Evolutionary conservation across 2,329 filamentous ascomycete species (phyloP), one percentile per base, ranked within the genome.

Genomic region (Lomentospora prolificans): DNA sequence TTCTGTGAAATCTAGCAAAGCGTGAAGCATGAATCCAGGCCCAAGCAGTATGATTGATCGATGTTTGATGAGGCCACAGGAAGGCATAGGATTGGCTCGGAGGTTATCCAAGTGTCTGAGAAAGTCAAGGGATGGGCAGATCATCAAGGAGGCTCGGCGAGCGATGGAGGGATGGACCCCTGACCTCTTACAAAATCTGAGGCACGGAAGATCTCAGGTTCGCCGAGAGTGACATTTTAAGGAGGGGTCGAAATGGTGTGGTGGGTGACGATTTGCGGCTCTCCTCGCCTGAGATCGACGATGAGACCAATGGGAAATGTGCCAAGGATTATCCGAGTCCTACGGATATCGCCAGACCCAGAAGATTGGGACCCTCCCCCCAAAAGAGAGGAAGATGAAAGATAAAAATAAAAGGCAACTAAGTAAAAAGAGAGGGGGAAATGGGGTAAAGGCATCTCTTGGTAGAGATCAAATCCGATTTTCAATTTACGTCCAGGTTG

Each of bases 161-260:
- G 7, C 4, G 30, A 53, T 9, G 31, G 33, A 53, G 51, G 51
- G 51, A 17, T 19, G 46, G 12, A 55, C 25, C 53, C 53, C 27
- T 55, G 53, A 51, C 53, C 53, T 55, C 53, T 33, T 36, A 55
- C 53, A 50, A 55, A 51, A 30, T 33, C 27, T 55, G 53, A 55
- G 44, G 53, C 53, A 55, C 53, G 46, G 53, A 55, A 19, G 10
- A 55, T 55, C 41, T 55, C 53, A 55, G 53, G 28, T 55, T 24
- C 27, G 30, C 22, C 44, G 53, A 51, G 27, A n/a, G 39, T 44
- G 41, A 44, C 17, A 27, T 36, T 36, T n/a, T n/a, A n/a, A n/a
- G 46, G 41, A 3, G 41, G 22, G 24, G 33, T 17, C 10, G 22
- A 19, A 10, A n/a, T 19, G 28, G n/a, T 4, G 25, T 22, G 22